Conservation (phyloP, 306 rosid species). For the Castanea mollissima region DNA sequence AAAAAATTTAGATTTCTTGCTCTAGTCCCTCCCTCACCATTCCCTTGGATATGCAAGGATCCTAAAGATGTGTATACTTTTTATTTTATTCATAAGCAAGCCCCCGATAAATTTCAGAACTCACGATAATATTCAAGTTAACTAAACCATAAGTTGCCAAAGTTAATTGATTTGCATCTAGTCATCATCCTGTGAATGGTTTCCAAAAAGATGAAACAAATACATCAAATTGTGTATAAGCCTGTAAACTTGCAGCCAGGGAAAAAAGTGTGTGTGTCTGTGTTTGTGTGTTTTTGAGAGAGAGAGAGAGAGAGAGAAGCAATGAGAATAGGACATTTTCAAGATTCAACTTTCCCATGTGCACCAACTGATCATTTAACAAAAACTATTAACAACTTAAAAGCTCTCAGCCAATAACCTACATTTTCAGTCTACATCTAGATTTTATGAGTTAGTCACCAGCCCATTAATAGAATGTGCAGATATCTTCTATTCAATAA, state of each 20-base stretch:
- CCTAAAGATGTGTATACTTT: background rate
- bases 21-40: background rate
- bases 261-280: too few relatives aligned
- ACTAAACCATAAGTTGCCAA: background rate
- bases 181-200: constrained; percentile 3
- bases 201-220: constrained; percentile 4
- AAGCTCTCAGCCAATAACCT: background rate
- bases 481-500: background rate
- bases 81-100: background rate
- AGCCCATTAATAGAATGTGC: background rate
- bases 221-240: too few relatives aligned
- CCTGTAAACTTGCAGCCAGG: too few relatives aligned
- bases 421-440: background rate
- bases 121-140: background rate
- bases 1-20: background rate
- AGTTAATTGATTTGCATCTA: too few relatives aligned
- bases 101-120: background rate
- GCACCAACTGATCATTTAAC: background rate
- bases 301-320: too few relatives aligned
- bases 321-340: background rate
- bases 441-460: background rate
- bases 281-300: too few relatives aligned
- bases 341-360: background rate
- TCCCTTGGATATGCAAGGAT: background rate
- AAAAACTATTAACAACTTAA: background rate